These are phyloP conservation scores for Aspergillus heteromorphus DNA, from an alignment of 495 filamentous ascomycete genomes.

Conservation along the genomic window DNA sequence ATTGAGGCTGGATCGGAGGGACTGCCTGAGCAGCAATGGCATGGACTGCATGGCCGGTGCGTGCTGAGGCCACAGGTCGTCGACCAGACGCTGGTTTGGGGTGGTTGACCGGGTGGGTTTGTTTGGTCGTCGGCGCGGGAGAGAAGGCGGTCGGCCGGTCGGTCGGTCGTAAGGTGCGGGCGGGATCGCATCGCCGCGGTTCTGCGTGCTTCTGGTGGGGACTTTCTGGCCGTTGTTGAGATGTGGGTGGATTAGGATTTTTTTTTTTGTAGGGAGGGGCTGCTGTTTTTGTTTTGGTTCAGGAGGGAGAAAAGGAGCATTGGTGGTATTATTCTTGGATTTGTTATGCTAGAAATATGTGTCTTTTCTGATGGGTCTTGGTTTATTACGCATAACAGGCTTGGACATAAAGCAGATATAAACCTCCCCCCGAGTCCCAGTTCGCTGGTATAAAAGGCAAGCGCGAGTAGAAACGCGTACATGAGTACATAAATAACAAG, in stretches of 20 bases:
- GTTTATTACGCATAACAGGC: neutral
- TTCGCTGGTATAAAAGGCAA: neutral
- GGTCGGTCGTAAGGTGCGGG: neutral
- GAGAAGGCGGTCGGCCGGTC: neutral
- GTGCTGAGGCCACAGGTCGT: slow-evolving; percentile 17
- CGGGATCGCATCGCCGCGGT: slow-evolving; percentile 11
- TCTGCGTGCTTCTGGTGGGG: slow-evolving; percentile 10
- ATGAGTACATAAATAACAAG: neutral
- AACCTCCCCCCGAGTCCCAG: neutral
- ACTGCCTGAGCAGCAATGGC: slow-evolving; percentile 38
- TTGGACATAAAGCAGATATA: neutral
- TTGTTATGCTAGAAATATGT: neutral
- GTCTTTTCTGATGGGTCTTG: neutral
- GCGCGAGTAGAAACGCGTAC: neutral
- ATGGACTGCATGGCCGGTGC: slow-evolving; percentile 39
- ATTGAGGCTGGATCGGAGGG: slow-evolving; percentile 26
- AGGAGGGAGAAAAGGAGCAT: neutral
- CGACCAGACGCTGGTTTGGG: slow-evolving; percentile 9
- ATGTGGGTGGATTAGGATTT: too few species aligned
- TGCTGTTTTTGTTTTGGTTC: neutral
- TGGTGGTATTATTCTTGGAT: neutral
- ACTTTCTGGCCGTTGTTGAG: neutral
- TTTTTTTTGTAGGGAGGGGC: neutral
- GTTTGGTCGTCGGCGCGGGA: slow-evolving; percentile 1
- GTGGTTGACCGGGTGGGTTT: slow-evolving; percentile 2